phyloP scores from a whole-genome alignment of 257 asterid genomes.

The Penstemon eatonii region DNA sequence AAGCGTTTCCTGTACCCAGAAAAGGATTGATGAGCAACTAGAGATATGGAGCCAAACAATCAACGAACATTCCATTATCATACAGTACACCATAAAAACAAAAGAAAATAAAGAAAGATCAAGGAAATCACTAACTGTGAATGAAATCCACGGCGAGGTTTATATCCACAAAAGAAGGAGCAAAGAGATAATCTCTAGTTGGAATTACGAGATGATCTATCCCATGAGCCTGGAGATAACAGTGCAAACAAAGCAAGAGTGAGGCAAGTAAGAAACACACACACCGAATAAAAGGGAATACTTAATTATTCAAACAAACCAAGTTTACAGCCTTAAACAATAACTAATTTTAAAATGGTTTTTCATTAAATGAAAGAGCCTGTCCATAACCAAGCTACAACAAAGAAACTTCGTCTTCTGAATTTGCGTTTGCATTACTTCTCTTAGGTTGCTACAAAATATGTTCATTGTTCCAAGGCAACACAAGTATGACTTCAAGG shows the following conservation, averaged over 20 bases:
- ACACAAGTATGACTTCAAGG: constrained; percentile 5
- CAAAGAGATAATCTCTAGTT: constrained; percentile 92
- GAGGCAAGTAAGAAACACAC: constrained; percentile 8
- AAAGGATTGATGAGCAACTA: constrained; percentile 17
- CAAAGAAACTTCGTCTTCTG: background rate
- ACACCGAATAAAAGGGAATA: constrained; percentile 9
- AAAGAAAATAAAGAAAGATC: background rate
- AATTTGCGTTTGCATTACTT: background rate
- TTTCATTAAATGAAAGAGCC: background rate
- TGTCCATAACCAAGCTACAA: background rate
- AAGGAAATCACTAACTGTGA: constrained; percentile 49
- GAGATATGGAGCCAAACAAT: background rate
- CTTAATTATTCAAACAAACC: constrained; percentile 9
- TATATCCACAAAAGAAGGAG: constrained; percentile 83
- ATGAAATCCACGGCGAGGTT: constrained; percentile 82
- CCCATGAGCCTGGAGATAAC: constrained; percentile 69
- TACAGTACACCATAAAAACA: background rate
- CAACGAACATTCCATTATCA: constrained; percentile 1
- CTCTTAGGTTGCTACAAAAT: background rate
- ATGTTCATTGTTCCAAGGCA: background rate
- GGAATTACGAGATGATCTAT: constrained; percentile 93
- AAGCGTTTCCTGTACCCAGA: constrained; percentile 57
- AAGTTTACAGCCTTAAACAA: constrained; percentile 14
- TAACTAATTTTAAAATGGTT: background rate
- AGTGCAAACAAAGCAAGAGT: constrained; percentile 25